phyloP scores from a whole-genome alignment of 257 asterid genomes.

The Perilla frutescens region DNA sequence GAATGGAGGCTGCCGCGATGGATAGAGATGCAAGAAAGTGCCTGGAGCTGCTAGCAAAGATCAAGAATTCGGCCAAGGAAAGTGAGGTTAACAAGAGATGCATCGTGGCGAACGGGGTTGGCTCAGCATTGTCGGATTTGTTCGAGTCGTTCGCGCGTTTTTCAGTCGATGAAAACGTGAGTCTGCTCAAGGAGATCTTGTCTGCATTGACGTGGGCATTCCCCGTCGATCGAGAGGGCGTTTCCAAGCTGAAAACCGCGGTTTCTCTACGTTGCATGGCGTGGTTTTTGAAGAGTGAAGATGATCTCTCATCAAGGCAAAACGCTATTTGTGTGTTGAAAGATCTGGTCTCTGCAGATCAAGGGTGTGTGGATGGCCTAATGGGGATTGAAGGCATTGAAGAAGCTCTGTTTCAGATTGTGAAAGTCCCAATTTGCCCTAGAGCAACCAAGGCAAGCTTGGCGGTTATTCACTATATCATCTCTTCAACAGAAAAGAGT shows the following conservation, averaged over 20 bases:
- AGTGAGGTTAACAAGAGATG: slow-evolving; percentile 72
- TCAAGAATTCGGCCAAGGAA: slow-evolving; percentile 60
- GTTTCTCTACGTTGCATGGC: slow-evolving; percentile 60
- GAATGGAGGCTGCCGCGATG: slow-evolving; percentile 41
- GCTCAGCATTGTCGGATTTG: slow-evolving; percentile 43
- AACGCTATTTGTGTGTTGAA: slow-evolving; percentile 55
- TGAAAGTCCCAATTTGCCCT: slow-evolving; percentile 70
- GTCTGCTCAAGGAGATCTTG: slow-evolving; percentile 50
- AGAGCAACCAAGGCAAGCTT: slow-evolving; percentile 63
- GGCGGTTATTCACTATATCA: slow-evolving; percentile 53
- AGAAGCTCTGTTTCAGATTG: slow-evolving; percentile 49
- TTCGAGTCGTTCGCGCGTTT: slow-evolving; percentile 57
- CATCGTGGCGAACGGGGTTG: slow-evolving; percentile 58
- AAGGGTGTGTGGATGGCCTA: slow-evolving; percentile 34
- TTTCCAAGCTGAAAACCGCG: slow-evolving; percentile 51
- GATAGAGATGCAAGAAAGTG: slow-evolving; percentile 44
- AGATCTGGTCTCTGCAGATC: slow-evolving; percentile 47
- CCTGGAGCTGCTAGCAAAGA: slow-evolving; percentile 49
- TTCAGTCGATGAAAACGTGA: slow-evolving; percentile 31
- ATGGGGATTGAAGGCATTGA: slow-evolving; percentile 48
- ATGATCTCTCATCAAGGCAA: slow-evolving; percentile 61
- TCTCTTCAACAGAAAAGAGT: slow-evolving; percentile 17
- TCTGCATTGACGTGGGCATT: slow-evolving; percentile 66
- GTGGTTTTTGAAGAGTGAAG: slow-evolving; percentile 50
- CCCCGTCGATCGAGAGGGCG: slow-evolving; percentile 52